Conservation (phyloP, 768 basidiomycete species). For the Mycena albidolilacea region DNA sequence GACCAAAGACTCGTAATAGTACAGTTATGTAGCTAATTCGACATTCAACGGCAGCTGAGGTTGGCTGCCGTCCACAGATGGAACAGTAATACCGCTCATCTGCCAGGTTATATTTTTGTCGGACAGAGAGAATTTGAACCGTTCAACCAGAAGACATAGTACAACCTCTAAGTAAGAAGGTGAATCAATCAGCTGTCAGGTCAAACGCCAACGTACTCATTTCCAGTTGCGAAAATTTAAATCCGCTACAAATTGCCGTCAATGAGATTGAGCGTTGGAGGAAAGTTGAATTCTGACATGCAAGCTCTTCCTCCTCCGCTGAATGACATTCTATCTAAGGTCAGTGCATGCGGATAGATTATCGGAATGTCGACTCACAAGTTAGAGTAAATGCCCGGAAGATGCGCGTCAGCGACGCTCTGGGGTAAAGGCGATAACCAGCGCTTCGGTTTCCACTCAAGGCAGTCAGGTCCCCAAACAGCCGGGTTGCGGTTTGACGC, state of each 20-base stretch:
- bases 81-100: conserved; percentile 45
- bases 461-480: conserved; percentile 59
- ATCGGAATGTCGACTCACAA: conserved; percentile 31
- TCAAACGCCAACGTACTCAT: conserved; percentile 33
- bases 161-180: conserved; percentile 46
- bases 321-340: conserved; percentile 52
- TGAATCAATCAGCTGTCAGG: not conserved
- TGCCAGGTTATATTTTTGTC: conserved; percentile 51
- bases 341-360: not conserved
- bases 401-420: conserved; percentile 39
- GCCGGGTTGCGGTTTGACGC: conserved; percentile 52
- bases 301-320: conserved; percentile 51
- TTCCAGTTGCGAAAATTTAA: conserved; percentile 51
- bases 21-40: conserved; percentile 15
- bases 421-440: conserved; percentile 54
- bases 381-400: conserved; percentile 47
- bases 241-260: conserved; percentile 47
- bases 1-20: no score
- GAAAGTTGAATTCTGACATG: conserved; percentile 46
- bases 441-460: conserved; percentile 58
- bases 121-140: conserved; percentile 47
- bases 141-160: conserved; percentile 45
- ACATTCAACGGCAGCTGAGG: conserved; percentile 38
- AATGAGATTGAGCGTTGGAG: not conserved
- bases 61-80: conserved; percentile 36